These are phyloP conservation scores for Calonectria pseudoturangicola DNA, from an alignment of 2,329 filamentous ascomycete genomes.

Conservation along the genomic window DNA sequence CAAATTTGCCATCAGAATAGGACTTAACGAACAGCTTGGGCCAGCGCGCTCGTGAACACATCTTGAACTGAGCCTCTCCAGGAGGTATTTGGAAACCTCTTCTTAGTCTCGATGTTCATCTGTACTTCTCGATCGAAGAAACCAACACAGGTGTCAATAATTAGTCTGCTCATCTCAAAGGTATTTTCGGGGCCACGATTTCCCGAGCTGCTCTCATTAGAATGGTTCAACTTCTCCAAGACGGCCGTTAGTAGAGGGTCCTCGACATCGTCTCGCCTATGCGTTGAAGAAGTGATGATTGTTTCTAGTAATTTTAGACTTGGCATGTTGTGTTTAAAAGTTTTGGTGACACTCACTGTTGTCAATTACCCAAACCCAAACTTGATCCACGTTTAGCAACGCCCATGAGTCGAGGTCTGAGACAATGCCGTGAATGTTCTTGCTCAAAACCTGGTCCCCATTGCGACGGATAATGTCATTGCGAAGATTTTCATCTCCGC, in stretches of 20 bases:
- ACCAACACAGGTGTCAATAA: constrained; percentile 45
- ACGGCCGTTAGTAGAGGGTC: constrained; percentile 10
- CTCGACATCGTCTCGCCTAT: not conserved
- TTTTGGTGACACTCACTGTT: constrained; percentile 27
- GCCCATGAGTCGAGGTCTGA: constrained; percentile 1
- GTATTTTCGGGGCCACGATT: not conserved
- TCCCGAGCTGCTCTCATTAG: constrained; percentile 1
- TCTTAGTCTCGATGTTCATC: not conserved
- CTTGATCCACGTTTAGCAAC: constrained; percentile 43
- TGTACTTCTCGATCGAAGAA: constrained; percentile 34
- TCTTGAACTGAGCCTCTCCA: constrained; percentile 11
- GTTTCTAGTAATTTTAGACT: constrained; percentile 25
- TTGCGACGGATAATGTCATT: constrained; percentile 34
- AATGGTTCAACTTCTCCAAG: not conserved
- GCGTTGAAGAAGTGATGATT: constrained; percentile 20
- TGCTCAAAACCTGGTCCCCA: constrained; percentile 39
- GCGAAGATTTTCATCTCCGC: not conserved
- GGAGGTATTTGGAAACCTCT: not conserved
- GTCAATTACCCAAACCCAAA: constrained; percentile 46
- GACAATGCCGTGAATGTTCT: not conserved
- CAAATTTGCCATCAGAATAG: not conserved
- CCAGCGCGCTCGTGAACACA: constrained; percentile 1
- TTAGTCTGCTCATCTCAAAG: constrained; percentile 40
- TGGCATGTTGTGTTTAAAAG: too few species aligned
- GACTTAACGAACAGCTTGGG: not conserved